Evolutionary conservation across 768 basidiomycete species (phyloP), one percentile per base, ranked within the genome.

Genomic region (Neoboletus magnificus): DNA sequence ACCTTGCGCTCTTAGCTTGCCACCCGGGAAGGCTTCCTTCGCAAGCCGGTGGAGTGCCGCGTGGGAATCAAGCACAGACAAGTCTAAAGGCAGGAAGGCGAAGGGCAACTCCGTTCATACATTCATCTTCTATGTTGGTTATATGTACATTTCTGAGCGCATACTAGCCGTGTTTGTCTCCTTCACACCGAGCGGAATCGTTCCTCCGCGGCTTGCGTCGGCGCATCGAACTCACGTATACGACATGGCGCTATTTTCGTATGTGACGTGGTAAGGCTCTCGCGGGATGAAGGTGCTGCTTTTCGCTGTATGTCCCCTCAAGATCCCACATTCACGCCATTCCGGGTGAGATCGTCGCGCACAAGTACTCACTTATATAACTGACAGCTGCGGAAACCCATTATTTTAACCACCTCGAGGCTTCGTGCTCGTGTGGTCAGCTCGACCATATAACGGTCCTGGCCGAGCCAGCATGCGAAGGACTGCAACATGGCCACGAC

Each of bases 1-100:
- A 56, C 29, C 33, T 37, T 49, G 41, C 48, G 12, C 62, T 42
- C 32, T 48, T 18, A 91, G 86, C 73, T 94, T 51, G 77, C 82
- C 36, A 91, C 86, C 1, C 76, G 83, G 16, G 93, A 96, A 73
- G 93, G 93, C 3, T 95, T 96, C 75, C 74, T 95, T 58, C 77
- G 93, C 61, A 95, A 94, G 75, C 92, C 92, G 0, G 70, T 89
- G 30, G 75, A 72, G 20, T 93, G 91, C 65, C 74, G 68, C 50
- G 85, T 93, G 42, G 89, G 91, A 23, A 80, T 93, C 64, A 84
- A 78, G 69, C 80, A 85, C 44, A 78, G 90, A 53, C 79, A 82
- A 52, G 39, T 57, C 55, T 72, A 50, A 56, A 51, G 32, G 18
- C 20, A 44, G 45, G n/a, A 27, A 22, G 37, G 25, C 40, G 30